phyloP scores from a whole-genome alignment of 2,329 filamentous ascomycete genomes.

The Talaromyces islandicus region DNA sequence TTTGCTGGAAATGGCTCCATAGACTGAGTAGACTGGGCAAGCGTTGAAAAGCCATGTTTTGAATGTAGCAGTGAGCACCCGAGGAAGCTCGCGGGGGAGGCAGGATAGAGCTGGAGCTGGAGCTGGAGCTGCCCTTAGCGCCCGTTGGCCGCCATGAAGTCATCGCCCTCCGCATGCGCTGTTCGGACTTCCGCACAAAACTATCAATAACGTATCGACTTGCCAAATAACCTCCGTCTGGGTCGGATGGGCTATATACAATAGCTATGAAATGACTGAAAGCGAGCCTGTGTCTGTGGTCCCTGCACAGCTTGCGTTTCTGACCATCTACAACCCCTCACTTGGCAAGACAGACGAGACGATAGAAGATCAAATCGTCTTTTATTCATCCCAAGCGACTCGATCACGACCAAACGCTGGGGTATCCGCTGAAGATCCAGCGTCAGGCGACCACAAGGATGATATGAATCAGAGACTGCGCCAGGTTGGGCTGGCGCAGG shows the following conservation, averaged over 20 bases:
- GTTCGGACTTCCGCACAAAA: neutral
- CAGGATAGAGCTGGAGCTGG: neutral
- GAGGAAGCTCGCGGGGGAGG: neutral
- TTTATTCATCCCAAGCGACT: constrained; percentile 63
- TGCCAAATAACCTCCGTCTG: neutral
- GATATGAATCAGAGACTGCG: constrained; percentile 80
- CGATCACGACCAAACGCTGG: constrained; percentile 18
- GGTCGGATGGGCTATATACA: neutral
- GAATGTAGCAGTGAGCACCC: neutral
- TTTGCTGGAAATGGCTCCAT: constrained; percentile 14
- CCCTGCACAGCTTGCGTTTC: constrained; percentile 81
- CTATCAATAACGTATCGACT: neutral
- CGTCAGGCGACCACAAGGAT: constrained; percentile 40
- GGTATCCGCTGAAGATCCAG: constrained; percentile 9
- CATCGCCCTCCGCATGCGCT: constrained; percentile 9
- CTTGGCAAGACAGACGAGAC: constrained; percentile 68
- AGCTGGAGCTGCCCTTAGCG: constrained; percentile 15
- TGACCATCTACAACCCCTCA: constrained; percentile 91
- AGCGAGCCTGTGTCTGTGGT: constrained; percentile 41
- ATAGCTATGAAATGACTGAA: constrained; percentile 33
- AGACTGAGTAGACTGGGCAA: constrained; percentile 16
- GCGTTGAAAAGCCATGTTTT: constrained; percentile 1
- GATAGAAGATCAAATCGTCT: constrained; percentile 78
- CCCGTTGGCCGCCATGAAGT: constrained; percentile 26
- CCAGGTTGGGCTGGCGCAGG: constrained; percentile 92